These are phyloP conservation scores for Amaranthus palmeri DNA, from an alignment of 148 eudicot species.

Conservation along the genomic window DNA sequence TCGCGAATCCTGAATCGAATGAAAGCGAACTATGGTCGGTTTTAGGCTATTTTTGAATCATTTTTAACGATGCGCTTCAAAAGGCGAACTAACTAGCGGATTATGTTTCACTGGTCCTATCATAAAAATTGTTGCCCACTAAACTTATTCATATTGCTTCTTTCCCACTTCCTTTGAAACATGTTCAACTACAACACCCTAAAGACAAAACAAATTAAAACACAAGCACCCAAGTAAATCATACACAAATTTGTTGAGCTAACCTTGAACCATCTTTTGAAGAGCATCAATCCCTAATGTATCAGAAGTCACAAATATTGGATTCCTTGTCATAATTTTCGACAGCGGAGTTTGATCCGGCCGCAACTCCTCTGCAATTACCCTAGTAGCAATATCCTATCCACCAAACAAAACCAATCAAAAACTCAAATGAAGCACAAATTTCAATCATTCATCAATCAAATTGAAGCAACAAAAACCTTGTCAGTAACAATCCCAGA, in stretches of 20 bases:
- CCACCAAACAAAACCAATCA: too few species aligned
- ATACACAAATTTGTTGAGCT: neutral
- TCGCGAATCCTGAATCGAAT: too few species aligned
- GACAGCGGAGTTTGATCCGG: slow-evolving; percentile 77
- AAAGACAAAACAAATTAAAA: neutral
- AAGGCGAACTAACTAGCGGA: too few species aligned
- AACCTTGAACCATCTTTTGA: slow-evolving; percentile 94
- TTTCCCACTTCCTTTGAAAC: neutral
- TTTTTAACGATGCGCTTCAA: too few species aligned
- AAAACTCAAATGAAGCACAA: too few species aligned
- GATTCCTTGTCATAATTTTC: slow-evolving; percentile 90
- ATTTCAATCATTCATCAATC: too few species aligned
- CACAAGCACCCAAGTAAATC: neutral
- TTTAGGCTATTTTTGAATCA: too few species aligned
- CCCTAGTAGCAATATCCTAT: slow-evolving; percentile 84
- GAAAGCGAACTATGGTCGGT: too few species aligned
- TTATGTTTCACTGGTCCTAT: neutral
- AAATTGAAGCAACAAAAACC: slow-evolving; percentile 30
- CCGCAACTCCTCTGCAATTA: slow-evolving; percentile 79
- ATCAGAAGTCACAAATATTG: slow-evolving; percentile 77
- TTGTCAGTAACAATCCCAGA: slow-evolving; percentile 93
- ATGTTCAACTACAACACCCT: neutral
- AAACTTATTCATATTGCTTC: too few species aligned
- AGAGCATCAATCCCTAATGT: slow-evolving; percentile 87
- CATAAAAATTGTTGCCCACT: too few species aligned